Percentiles rank a stretch among this genome's conserved stretches.
These are phyloP conservation scores for Daedaleopsis sinensis DNA, from an alignment of 768 basidiomycete species.

Conservation along the genomic window DNA sequence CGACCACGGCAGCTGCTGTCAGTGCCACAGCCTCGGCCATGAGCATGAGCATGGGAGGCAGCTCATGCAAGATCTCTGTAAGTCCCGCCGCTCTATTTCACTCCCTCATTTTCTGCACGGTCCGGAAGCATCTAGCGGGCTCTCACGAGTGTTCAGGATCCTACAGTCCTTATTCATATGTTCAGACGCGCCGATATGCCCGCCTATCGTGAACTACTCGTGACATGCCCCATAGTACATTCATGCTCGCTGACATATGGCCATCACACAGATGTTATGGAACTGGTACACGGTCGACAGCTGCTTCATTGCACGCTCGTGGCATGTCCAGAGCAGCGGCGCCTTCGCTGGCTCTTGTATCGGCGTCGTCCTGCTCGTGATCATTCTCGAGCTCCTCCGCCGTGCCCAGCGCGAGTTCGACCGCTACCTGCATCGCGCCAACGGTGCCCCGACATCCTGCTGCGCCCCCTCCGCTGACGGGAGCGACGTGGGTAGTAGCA, in stretches of 20 bases:
- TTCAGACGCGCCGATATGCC: not conserved
- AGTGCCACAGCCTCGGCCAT: not conserved
- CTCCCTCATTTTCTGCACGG: not conserved
- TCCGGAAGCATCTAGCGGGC: no score
- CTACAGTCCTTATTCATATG: not conserved
- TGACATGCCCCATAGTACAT: not conserved
- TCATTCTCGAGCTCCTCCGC: constrained; percentile 1
- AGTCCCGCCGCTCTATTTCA: not conserved
- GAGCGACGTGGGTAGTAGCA: not conserved
- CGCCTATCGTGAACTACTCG: not conserved
- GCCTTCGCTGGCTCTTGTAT: constrained; percentile 3
- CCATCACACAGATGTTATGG: constrained; percentile 1
- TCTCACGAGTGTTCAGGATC: not conserved
- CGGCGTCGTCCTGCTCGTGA: constrained; percentile 2
- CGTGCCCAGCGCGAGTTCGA: constrained; percentile 5
- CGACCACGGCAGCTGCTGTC: not conserved
- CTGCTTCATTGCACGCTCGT: constrained; percentile 3
- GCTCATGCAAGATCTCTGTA: not conserved
- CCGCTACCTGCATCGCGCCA: not conserved
- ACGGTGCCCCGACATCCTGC: not conserved
- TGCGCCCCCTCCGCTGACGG: not conserved
- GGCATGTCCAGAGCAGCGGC: constrained; percentile 1
- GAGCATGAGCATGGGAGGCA: not conserved
- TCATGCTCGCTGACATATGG: not conserved
- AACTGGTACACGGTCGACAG: constrained; percentile 6